A percentile compares a stretch with the other conserved stretches of the same genome.
phyloP scores from a whole-genome alignment of 495 filamentous ascomycete genomes.

The Tuber borchii region DNA sequence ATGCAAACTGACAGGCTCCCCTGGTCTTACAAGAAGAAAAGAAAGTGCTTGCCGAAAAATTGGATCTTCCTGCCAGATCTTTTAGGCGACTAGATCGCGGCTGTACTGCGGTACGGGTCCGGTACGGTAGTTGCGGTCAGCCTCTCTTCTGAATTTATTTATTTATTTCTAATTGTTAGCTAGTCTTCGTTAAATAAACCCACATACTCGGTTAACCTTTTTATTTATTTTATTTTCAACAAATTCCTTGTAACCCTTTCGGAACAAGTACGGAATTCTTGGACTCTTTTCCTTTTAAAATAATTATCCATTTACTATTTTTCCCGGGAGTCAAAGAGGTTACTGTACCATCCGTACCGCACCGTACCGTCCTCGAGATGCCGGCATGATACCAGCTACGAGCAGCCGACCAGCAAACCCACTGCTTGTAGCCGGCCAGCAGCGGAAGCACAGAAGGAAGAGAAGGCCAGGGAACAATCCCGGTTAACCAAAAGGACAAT shows the following conservation, averaged over 20 bases:
- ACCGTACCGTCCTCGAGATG: neutral
- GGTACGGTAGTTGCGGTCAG: constrained; percentile 4
- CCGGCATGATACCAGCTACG: neutral
- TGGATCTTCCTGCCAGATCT: constrained; percentile 1
- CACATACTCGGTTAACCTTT: neutral
- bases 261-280: neutral
- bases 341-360: constrained; percentile 1
- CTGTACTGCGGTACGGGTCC: neutral
- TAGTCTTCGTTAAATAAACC: neutral
- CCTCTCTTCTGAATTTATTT: neutral
- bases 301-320: neutral
- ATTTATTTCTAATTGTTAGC: neutral
- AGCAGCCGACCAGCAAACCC: neutral
- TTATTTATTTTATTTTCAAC: neutral
- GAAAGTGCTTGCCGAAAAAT: neutral
- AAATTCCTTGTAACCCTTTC: neutral
- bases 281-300: neutral
- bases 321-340: neutral
- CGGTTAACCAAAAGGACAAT: neutral
- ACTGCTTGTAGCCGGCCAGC: neutral
- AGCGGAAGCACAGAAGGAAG: neutral
- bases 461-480: neutral
- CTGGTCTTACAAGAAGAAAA: neutral
- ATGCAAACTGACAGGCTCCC: neutral
- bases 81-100: neutral